Evolutionary conservation across 1,139 yeast species (phyloP), one percentile per base, ranked within the genome.

Genomic region (Nakaseomyces delphensis): DNA sequence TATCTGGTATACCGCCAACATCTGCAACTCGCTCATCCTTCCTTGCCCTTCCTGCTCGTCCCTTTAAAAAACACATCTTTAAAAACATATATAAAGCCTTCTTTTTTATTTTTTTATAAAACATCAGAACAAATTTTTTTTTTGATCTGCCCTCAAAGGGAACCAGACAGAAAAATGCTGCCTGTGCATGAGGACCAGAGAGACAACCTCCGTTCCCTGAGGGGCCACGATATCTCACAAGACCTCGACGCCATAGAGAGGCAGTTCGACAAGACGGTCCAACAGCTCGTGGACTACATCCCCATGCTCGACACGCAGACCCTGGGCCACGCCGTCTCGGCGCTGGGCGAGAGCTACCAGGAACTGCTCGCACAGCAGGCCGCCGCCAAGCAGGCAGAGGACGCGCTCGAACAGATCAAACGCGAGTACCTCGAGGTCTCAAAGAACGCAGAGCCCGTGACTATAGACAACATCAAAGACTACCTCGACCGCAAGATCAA

Each of bases 231-330:
- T n/a, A 20, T 33, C 1, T n/a, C 37, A 4, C 9, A 13, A 7
- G 37, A 33, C n/a, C 27, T 33, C 4, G 27, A 21, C 11, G 15
- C 39, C 10, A 33, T 33, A 8, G 37, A 47, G 19, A 43, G 42
- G 15, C 53, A 54, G 40, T 38, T 52, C 27, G 40, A 42, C 14
- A 48, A 52, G 28, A 43, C 53, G 2, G 20, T 53, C 24, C 42
- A 46, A 20, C 50, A 48, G 23, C 37, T 48, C 8, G 43, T 52
- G 2, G 48, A 45, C 31, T 33, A 23, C 47, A 5, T 45, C 43
- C n/a, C 24, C 44, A 16, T 38, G 39, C 20, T 28, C 41, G 9
- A 39, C 37, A 15, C 42, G 28, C 9, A 43, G 42, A 45, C 38
- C 20, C 28, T 42, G 32, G 39, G 18, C 30, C 27, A 33, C 11